These are phyloP conservation scores for Lodderomyces parapsilosis DNA, from an alignment of 1,139 yeast species.

Conservation along the genomic window DNA sequence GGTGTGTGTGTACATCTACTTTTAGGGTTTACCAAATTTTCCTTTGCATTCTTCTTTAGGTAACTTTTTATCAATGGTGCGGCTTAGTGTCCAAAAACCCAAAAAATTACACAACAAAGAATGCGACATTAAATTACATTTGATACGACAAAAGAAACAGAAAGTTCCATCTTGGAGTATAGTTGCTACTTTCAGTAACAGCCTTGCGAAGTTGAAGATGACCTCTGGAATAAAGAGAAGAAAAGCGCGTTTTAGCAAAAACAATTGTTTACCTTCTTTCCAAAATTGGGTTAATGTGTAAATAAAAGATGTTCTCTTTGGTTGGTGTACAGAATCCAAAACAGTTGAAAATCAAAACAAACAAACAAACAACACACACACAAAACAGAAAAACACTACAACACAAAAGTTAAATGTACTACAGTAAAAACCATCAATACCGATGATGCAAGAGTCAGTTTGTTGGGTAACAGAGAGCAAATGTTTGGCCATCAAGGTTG, in stretches of 20 bases:
- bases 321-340: no score
- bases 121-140: neutral
- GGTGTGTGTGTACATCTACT: neutral
- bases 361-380: neutral
- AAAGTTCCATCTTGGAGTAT: neutral
- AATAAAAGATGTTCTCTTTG: neutral
- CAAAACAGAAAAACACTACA: neutral
- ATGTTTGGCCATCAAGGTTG: no score
- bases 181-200: no score
- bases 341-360: conserved; percentile 3
- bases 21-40: neutral
- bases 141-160: no score
- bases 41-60: neutral
- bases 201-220: neutral
- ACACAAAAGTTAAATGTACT: neutral
- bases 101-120: neutral
- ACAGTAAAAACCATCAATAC: no score
- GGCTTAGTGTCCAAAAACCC: neutral
- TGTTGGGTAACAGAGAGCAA: neutral
- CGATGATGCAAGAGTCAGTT: neutral
- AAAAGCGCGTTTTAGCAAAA: neutral
- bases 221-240: neutral
- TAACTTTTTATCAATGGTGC: neutral
- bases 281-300: neutral
- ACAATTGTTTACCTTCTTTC: neutral